Evolutionary conservation across 1,284 basidiomycete species (phyloP).

Genomic region (Golubevia sp.): DNA sequence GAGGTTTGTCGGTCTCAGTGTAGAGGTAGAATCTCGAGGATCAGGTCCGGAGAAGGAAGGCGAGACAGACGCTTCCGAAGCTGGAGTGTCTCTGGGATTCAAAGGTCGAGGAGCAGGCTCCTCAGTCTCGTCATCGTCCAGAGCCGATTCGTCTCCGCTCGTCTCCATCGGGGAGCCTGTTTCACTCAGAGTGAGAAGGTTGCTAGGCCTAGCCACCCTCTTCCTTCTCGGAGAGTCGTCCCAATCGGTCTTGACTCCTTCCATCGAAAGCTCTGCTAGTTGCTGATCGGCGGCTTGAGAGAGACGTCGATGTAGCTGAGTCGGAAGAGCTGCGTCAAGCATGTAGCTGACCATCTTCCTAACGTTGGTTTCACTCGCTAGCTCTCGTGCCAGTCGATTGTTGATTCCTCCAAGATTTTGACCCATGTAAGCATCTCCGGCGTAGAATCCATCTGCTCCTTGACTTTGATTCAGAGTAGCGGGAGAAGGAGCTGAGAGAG

Average conservation of each 20-base stretch:
- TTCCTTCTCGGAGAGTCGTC: neutral
- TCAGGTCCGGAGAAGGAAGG: constrained; percentile 25
- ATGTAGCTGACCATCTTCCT: constrained; percentile 55
- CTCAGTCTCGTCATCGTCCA: constrained; percentile 52
- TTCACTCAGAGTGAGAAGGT: constrained; percentile 17
- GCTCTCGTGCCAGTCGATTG: constrained; percentile 55
- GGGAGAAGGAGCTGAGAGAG: constrained; percentile 58
- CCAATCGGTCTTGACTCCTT: neutral
- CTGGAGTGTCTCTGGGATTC: constrained; percentile 16
- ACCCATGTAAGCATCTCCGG: constrained; percentile 18
- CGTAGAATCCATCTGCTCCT: constrained; percentile 17
- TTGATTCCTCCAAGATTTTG: constrained; percentile 22
- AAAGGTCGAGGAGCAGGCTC: constrained; percentile 15
- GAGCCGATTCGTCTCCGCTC: constrained; percentile 30
- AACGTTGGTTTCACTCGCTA: constrained; percentile 52
- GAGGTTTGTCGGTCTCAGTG: constrained; percentile 34
- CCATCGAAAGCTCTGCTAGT: constrained; percentile 17
- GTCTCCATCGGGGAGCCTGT: constrained; percentile 2
- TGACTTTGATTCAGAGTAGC: constrained; percentile 46
- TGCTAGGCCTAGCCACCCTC: constrained; percentile 5
- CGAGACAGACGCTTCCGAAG: constrained; percentile 19
- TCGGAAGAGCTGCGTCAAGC: constrained; percentile 30
- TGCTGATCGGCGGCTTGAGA: constrained; percentile 39
- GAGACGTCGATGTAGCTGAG: neutral
- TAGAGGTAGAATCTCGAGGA: constrained; percentile 49